Conservation (phyloP, 371 early-diverging fungal genomes). For the Zopfochytrium polystomum region DNA sequence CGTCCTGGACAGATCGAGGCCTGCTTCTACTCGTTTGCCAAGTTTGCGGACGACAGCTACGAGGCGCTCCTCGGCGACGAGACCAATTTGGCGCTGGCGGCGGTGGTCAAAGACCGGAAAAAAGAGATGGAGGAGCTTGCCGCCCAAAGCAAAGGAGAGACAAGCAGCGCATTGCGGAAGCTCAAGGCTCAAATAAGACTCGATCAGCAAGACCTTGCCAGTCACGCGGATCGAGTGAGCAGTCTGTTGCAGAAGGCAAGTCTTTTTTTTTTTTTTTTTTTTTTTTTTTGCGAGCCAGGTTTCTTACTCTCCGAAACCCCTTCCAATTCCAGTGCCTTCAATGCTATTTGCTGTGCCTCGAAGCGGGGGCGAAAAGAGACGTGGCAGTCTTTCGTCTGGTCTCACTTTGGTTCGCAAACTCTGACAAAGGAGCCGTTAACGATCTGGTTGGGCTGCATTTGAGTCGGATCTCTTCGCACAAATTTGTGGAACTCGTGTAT, state of each 20-base stretch:
- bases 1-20: neutral
- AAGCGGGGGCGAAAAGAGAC: slow-evolving; percentile 21
- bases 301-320: neutral
- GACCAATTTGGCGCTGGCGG: slow-evolving; percentile 20
- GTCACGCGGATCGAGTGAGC: slow-evolving; percentile 15
- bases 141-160: neutral
- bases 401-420: slow-evolving; percentile 43
- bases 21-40: slow-evolving; percentile 40
- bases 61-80: slow-evolving; percentile 29
- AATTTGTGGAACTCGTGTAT: slow-evolving; percentile 42
- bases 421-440: slow-evolving; percentile 1
- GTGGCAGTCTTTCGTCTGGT: slow-evolving; percentile 28
- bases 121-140: slow-evolving; percentile 20
- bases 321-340: slow-evolving; percentile 22
- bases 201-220: slow-evolving; percentile 31
- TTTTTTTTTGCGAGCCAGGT: neutral
- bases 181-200: slow-evolving; percentile 36
- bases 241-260: slow-evolving; percentile 28
- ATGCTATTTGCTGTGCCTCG: slow-evolving; percentile 32
- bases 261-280: neutral
- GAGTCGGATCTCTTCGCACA: slow-evolving; percentile 12
- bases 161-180: slow-evolving; percentile 15
- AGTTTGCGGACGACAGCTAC: slow-evolving; percentile 40
- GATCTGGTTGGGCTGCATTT: slow-evolving; percentile 10
- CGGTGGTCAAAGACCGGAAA: slow-evolving; percentile 27